These are phyloP conservation scores for Psilocybe mexicana DNA, from an alignment of 1,284 basidiomycete genomes.

Conservation along the genomic window DNA sequence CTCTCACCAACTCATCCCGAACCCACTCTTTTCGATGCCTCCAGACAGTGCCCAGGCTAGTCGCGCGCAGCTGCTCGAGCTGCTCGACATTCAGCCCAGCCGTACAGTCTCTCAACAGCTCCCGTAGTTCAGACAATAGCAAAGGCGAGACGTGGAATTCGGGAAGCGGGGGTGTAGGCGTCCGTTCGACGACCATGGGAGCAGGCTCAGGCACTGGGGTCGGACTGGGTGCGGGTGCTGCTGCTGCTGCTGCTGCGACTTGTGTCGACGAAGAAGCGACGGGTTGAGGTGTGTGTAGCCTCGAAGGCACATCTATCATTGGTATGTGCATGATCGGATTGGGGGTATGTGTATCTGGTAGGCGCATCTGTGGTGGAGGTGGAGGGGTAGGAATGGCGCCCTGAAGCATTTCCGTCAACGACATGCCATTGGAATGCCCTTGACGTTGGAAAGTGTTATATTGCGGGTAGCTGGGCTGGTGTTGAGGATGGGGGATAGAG, in stretches of 20 bases:
- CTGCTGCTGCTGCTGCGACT: neutral
- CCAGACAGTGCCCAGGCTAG: conserved; percentile 82
- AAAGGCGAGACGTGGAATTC: conserved; percentile 62
- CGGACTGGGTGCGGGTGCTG: neutral
- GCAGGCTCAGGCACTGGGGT: conserved; percentile 27
- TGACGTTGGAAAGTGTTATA: neutral
- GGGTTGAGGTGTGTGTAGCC: conserved; percentile 13
- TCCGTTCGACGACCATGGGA: conserved; percentile 49
- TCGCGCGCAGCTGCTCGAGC: conserved; percentile 90
- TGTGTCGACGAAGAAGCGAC: conserved; percentile 8
- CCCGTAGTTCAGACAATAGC: conserved; percentile 46
- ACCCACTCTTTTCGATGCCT: conserved; percentile 82
- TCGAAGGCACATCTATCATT: conserved; percentile 29
- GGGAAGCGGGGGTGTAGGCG: conserved; percentile 62
- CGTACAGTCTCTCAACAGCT: conserved; percentile 54
- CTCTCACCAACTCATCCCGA: conserved; percentile 62
- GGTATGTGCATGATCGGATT: conserved; percentile 16
- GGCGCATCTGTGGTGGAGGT: conserved; percentile 18
- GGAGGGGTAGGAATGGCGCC: conserved; percentile 14
- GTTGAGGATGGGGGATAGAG: conserved; percentile 10
- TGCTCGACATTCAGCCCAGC: conserved; percentile 76
- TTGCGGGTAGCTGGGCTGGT: neutral
- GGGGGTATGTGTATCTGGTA: conserved; percentile 4
- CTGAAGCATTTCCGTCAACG: conserved; percentile 9
- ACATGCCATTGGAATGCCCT: neutral